Base-by-base conservation (phyloP, 2,329 filamentous ascomycete species). In the Talaromyces verruculosus region DNA sequence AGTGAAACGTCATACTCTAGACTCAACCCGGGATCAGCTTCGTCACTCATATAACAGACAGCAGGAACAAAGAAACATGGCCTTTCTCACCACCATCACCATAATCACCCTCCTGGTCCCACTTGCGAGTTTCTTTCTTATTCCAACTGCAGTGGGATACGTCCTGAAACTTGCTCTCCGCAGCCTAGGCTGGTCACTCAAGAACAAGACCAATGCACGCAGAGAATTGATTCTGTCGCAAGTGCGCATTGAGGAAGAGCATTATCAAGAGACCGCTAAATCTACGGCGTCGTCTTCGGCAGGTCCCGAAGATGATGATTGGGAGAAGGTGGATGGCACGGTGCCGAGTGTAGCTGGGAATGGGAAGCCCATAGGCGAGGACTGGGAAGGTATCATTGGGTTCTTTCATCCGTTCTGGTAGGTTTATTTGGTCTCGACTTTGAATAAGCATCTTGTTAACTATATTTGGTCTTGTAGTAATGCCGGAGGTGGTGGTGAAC, bases 381-480 rank as follows among this genome's bases (percentile, higher is more conserved):
- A 90, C 55, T 97, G 91, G 91, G 84, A 89, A 68, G 93, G 93
- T 37, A 88, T 97, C 63, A 87, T 98, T 68, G 95, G 92, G 57
- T 98, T 99, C 84, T 97, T 99, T 76, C 95, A 99, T 78, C 95
- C 95, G 1, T 99, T 97, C 78, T 98, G 95, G 91, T 94, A 82
- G 69, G 43, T 39, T 8, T 19, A 28, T 19, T n/a, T 22, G 3
- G 3, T n/a, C 17, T 10, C 41, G 17, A 13, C 19, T 28, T 28
- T 17, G 1, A 25, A 39, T 11, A 35, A 58, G 1, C 25, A 17
- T 76, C 95, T 98, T 77, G 95, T 95, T 78, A 98, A 94, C 91
- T 93, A 82, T 69, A 13, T 49, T 37, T 51, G 25, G 8, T 25
- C 10, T 15, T 41, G n/a, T 30, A 95, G 91, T 79, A 98, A 99